Base-by-base conservation (phyloP, 2,329 filamentous ascomycete genomes). In the Penicillium polonicum region DNA sequence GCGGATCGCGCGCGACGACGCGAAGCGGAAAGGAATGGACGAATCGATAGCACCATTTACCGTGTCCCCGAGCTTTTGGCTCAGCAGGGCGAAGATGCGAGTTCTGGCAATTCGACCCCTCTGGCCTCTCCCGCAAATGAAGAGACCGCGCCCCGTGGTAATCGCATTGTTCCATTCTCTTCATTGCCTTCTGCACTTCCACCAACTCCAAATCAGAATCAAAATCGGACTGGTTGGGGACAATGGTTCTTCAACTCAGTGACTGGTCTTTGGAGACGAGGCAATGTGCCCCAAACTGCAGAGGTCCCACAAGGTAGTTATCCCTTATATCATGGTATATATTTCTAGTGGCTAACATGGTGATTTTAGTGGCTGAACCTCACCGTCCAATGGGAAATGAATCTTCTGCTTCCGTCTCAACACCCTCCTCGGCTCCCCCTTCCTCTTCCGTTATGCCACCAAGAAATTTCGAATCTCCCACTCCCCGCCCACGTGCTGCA, bases 1-100 rank as follows among this genome's bases (percentile, higher is more conserved):
- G 64, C 68, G 6, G 68, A 70, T 39, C 69, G 72, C 39, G 63
- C 66, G 17, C 69, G 64, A 19, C 69, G 71, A 13, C 71, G 71
- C 33, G 59, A 62, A 19, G 63, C 61, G 3, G 71, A 74, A 56
- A 63, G 61, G 25, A 60, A 68, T 48, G 74, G 72, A 13, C 66
- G 68, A 5, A 70, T 75, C 29, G 63, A 72, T 21, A 67, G 62
- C n/a, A 74, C 74, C 5, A 57, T 74, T 12, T 73, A 70, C 43
- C 72, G 70, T 17, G 57, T 74, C 31, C 68, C 72, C 17, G 57
- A 72, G 39, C 60, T 71, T 8, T 57, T 75, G n/a, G 66, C 67
- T 19, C 69, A 74, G 57, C 65, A 64, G 25, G 67, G 70, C 38
- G 61, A 68, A 17, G 68, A 72, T 52, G 58, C 57, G 13, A 54